phyloP scores from a whole-genome alignment of 2,329 filamentous ascomycete species.

The Capronia epimyces region DNA sequence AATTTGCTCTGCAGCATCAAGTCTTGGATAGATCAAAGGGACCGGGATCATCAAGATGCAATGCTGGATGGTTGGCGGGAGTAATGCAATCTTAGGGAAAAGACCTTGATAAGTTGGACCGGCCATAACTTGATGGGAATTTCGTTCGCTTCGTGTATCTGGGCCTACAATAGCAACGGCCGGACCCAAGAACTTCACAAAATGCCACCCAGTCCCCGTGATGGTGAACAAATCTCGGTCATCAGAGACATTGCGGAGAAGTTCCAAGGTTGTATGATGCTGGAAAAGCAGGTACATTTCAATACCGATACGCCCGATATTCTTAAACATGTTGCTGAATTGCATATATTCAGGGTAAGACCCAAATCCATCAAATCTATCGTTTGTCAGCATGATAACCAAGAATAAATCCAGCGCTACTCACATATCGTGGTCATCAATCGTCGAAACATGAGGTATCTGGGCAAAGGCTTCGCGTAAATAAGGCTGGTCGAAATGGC shows the following conservation, averaged over 20 bases:
- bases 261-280: slow-evolving; percentile 91
- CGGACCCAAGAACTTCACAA: slow-evolving; percentile 91
- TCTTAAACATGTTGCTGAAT: slow-evolving; percentile 94
- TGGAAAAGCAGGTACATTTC: slow-evolving; percentile 99
- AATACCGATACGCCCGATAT: slow-evolving; percentile 88
- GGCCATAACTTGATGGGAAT: slow-evolving; percentile 84
- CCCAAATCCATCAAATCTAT: slow-evolving; percentile 90
- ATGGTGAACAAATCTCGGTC: slow-evolving; percentile 93
- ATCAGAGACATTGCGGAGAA: slow-evolving; percentile 79
- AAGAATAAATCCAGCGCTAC: slow-evolving; percentile 37
- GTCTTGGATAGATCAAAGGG: slow-evolving; percentile 79
- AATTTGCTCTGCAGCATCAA: slow-evolving; percentile 87
- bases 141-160: slow-evolving; percentile 87
- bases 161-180: slow-evolving; percentile 83
- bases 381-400: slow-evolving; percentile 8
- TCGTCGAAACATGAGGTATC: slow-evolving; percentile 85
- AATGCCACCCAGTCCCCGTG: slow-evolving; percentile 97
- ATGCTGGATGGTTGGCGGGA: slow-evolving; percentile 91
- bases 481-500: slow-evolving; percentile 95
- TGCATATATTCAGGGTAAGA: slow-evolving; percentile 99
- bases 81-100: slow-evolving; percentile 86
- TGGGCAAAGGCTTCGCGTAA: slow-evolving; percentile 93
- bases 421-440: slow-evolving; percentile 98
- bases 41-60: slow-evolving; percentile 95
- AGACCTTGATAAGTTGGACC: slow-evolving; percentile 95